A percentile compares a stretch with the other conserved stretches of the same genome.
Conservation (phyloP, 441 rosid species). For the Geranium incanum region DNA sequence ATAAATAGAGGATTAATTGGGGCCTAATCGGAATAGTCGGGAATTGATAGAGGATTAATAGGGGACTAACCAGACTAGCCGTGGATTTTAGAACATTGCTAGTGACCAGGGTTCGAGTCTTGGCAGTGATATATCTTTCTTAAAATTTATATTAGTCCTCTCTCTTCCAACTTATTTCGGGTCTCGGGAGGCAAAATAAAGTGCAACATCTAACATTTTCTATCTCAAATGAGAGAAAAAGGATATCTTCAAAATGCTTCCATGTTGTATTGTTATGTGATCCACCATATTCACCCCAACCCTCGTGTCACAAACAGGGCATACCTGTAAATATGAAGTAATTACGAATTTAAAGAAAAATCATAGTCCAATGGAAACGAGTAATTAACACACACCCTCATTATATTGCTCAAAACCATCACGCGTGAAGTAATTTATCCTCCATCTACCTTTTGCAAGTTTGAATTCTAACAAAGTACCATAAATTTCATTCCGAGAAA, state of each 20-base stretch:
- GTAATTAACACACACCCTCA: constrained; percentile 2
- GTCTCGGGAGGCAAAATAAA: background rate
- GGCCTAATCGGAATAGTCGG: too few species aligned
- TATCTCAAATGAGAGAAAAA: constrained; percentile 19
- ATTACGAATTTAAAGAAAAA: constrained; percentile 1
- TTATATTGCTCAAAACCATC: constrained; percentile 3
- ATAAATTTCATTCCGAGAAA: background rate
- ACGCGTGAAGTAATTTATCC: background rate
- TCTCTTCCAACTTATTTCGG: too few species aligned
- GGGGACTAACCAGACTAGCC: too few species aligned
- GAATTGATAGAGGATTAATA: background rate
- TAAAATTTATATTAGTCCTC: too few species aligned
- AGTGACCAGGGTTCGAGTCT: too few species aligned
- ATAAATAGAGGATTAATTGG: too few species aligned
- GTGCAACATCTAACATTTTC: background rate
- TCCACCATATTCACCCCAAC: constrained; percentile 34
- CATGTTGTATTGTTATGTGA: constrained; percentile 34
- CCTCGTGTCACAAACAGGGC: constrained; percentile 34
- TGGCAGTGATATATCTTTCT: too few species aligned
- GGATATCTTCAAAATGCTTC: constrained; percentile 38
- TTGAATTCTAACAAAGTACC: background rate
- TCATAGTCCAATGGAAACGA: background rate
- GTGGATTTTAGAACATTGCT: too few species aligned
- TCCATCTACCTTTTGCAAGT: background rate
- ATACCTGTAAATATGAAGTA: constrained; percentile 27